Base-by-base conservation (phyloP, 2,329 filamentous ascomycete genomes). In the Zymoseptoria passerinii region DNA sequence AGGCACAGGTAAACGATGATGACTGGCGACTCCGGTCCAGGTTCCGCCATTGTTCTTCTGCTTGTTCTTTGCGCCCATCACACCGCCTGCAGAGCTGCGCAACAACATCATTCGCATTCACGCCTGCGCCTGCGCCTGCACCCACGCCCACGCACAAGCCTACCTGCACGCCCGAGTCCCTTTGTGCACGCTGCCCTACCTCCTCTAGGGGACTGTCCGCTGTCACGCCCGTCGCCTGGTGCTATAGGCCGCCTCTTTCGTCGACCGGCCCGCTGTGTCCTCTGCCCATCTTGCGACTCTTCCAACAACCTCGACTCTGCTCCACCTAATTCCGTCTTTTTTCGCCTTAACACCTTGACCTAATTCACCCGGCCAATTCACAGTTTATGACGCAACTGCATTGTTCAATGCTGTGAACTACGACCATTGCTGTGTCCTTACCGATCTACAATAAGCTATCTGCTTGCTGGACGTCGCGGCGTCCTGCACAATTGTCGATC, bases 401-500 rank as follows among this genome's bases (percentile, higher is more conserved):
- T 16, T 44, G 35, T 44, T 44, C 35, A 16, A 44, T 44, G 35
- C 35, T 44, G n/a, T 44, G 35, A 44, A 16, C 35, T 6, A 44
- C 35, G 35, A 44, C 35, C 35, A 16, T 16, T 44, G 35, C n/a
- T 16, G 16, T 44, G 13, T 7, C 13, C 35, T 16, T 44, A 13
- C n/a, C n/a, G 35, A 44, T 44, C 7, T 44, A 44, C 7, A 16
- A 16, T 44, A 44, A 44, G 35, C 13, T 35, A 18, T 50, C 28
- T 20, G 13, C 29, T 53, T n/a, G 55, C 35, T 56, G 65, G 62
- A 63, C 65, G 65, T 63, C 56, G 55, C 58, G 56, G 58, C 66
- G 66, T 67, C 62, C 67, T 63, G 62, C 61, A 53, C 64, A 58
- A 66, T 9, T 28, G 27, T 61, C 63, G 52, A 58, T 55, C 65